Evolutionary conservation across 371 early-diverging fungal genomes (phyloP), one percentile per base, ranked within the genome.

Genomic region (Rhizomucor miehei): DNA sequence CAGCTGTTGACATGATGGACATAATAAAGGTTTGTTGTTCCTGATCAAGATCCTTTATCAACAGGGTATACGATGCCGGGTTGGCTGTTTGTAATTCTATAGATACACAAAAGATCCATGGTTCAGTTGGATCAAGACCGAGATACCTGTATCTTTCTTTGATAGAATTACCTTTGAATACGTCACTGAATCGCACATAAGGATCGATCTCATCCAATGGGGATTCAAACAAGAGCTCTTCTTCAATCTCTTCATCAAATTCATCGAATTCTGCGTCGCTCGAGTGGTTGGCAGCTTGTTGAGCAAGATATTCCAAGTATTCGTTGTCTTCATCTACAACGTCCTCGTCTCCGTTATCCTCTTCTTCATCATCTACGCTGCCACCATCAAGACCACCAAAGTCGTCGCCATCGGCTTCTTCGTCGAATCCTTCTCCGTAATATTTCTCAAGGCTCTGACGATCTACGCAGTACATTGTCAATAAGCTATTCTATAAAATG

Each of bases 191-290:
- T 54, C 77, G 76, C 21, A 85, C 59, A 70, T 92, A 93, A 4
- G 89, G 86, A 62, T 95, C 87, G 43, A 96, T 67, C 38, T 81
- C 72, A 60, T 96, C 97, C 55, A 95, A 72, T 13, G 94, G 93
- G 1, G 93, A 90, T 57, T 89, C 89, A 54, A 88, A 89, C 50
- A 83, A 62, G 12, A 88, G 73, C 58, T 93, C 92, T 64, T 93
- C 92, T 21, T 85, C 82, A 25, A 90, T 79, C 29, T 81, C 78
- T 19, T 84, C 87, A n/a, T 86, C 79, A 6, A 81, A 68, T 16
- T 80, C 85, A 12, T 84, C 83, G 11, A 84, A 85, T 5, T 83
- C 80, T 25, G 54, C 50, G 10, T 69, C 63, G 8, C 58, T 44
- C 4, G 67, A 59, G 23, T 60, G 61, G 34, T 44, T 60, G 37